Base-by-base conservation (phyloP, 1,139 yeast species). In the Wickerhamiella pararugosa region DNA sequence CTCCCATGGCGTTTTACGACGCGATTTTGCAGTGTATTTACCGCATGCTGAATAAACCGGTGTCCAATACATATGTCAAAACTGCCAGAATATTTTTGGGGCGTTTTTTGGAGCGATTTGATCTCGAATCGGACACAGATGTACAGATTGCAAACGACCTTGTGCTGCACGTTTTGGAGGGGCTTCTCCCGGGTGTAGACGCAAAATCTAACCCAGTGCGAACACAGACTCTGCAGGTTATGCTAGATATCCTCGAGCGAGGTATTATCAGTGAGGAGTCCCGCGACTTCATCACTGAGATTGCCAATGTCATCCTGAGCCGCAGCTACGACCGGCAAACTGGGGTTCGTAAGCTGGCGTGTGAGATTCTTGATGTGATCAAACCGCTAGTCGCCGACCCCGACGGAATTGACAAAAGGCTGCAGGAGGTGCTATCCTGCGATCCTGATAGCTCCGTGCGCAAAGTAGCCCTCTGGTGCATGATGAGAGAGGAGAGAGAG, bases 291-390 rank as follows among this genome's bases (percentile, higher is more conserved):
- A 81, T 78, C 52, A 75, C 76, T 43, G 69, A 73, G 2, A 61
- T 90, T 40, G 69, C 74, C 49, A 71, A 72, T 54, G 74, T 78
- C 5, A 64, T 87, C 40, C 67, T 70, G 40, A 71, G 72, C 43
- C 67, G 97, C 44, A 58, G 84, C 2, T 69, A 71, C 51, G 98
- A 92, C 57, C 80, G 75, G 56, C 98, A 90, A 51, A 67, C 84
- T 6, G 64, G 67, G 10, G 84, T 92, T 2, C 67, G 98, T 50
- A 69, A 79, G 15, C 92, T 83, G 56, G 94, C 96, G 0, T 77
- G 84, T 0, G 71, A 81, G 32, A 84, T 93, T 7, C 62, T 87
- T 39, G 74, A 94, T 1, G 67, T 86, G 47, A 78, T 90, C 51
- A 96, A 71, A 29, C 67, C 67, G 38, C 73, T 66, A 34, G 69